Conservation (phyloP, 2,329 filamentous ascomycete species). For the Scedosporium apiospermum region DNA sequence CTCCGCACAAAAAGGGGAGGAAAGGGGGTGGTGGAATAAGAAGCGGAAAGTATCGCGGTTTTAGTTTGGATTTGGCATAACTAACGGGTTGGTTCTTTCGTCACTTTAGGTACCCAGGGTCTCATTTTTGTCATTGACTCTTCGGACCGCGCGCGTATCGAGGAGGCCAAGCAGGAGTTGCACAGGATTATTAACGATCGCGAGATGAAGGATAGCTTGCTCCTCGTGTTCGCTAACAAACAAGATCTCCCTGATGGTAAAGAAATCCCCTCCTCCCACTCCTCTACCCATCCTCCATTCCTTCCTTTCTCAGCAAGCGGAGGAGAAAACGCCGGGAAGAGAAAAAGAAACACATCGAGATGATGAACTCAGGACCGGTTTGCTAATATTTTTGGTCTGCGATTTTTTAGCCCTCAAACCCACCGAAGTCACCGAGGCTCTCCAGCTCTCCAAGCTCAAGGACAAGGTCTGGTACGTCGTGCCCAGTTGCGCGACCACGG, state of each 20-base stretch:
- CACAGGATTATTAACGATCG: conserved; percentile 97
- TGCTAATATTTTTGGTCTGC: conserved; percentile 1
- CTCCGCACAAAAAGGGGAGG: neutral
- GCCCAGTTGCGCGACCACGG: conserved; percentile 72
- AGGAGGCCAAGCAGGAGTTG: conserved; percentile 86
- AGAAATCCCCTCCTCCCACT: neutral
- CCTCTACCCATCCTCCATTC: neutral
- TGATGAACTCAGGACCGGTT: neutral
- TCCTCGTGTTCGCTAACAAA: conserved; percentile 98
- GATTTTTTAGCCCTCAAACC: conserved; percentile 60
- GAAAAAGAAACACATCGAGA: too few species aligned
- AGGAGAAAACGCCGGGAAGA: neutral
- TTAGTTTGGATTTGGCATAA: neutral
- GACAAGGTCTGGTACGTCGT: conserved; percentile 81
- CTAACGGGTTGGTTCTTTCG: conserved; percentile 2
- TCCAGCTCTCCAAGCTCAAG: conserved; percentile 68
- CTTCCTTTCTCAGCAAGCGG: neutral
- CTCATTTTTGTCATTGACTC: conserved; percentile 98
- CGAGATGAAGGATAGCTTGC: conserved; percentile 91
- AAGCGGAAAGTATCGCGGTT: neutral
- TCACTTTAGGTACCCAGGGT: conserved; percentile 72
- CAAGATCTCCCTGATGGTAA: conserved; percentile 81
- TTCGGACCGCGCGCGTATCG: conserved; percentile 81
- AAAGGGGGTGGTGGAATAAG: neutral
- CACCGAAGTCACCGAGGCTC: conserved; percentile 67